These are phyloP conservation scores for Eutrema heterophyllum DNA, from an alignment of 345 rosid genomes.

Conservation along the genomic window DNA sequence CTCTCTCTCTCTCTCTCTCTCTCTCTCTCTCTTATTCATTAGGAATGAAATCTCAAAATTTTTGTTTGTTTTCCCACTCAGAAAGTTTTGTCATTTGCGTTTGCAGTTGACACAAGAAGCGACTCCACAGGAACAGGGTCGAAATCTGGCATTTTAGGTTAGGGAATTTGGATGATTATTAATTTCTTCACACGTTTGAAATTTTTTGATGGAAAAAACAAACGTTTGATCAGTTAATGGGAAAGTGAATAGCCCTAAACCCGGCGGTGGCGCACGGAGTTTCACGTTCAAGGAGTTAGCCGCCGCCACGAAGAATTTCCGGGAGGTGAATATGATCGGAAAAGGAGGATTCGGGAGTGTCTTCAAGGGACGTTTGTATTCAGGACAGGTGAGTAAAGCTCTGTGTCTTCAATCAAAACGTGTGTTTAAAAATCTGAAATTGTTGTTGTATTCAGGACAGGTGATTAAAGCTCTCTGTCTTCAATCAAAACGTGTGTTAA, in stretches of 20 bases:
- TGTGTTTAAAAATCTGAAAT: neutral
- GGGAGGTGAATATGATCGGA: constrained; percentile 67
- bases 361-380: constrained; percentile 69
- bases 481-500: neutral
- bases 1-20: no score
- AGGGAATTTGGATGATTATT: neutral
- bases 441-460: constrained; percentile 55
- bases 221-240: constrained; percentile 28
- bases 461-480: constrained; percentile 22
- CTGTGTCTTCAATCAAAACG: neutral
- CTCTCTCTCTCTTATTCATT: neutral
- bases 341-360: constrained; percentile 98
- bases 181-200: neutral
- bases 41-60: neutral
- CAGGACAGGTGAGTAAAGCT: constrained; percentile 48
- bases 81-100: neutral
- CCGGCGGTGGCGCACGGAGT: constrained; percentile 58
- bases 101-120: constrained; percentile 27
- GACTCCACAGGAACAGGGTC: constrained; percentile 19
- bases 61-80: neutral
- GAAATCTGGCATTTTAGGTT: constrained; percentile 30
- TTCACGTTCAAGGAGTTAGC: constrained; percentile 84
- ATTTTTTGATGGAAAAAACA: neutral
- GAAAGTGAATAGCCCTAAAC: constrained; percentile 35
- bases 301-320: constrained; percentile 63